phyloP scores from a whole-genome alignment of 2,329 filamentous ascomycete species.

The Sporothrix curviconia region DNA sequence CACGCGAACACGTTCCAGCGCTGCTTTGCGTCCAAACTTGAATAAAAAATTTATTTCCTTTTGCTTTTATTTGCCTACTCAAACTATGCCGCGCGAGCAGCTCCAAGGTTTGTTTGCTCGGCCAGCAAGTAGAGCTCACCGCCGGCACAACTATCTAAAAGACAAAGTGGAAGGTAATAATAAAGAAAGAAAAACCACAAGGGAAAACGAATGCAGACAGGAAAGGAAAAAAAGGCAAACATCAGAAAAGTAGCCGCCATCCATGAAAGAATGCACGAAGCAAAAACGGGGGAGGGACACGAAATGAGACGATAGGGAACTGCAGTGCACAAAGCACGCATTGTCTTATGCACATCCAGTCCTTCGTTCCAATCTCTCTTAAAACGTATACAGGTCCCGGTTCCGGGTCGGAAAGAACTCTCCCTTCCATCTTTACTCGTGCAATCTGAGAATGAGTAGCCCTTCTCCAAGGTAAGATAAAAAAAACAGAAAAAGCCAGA shows the following conservation, averaged over 20 bases:
- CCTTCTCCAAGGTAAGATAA: not conserved
- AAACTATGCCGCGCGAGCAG: slow-evolving; percentile 6
- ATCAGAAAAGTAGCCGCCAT: no score
- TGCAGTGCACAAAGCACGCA: no score
- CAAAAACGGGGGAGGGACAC: no score
- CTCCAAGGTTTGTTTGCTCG: not conserved
- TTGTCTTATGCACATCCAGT: no score
- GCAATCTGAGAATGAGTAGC: not conserved
- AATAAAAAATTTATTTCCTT: not conserved
- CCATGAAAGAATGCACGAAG: no score
- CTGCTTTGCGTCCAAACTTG: not conserved
- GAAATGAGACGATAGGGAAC: no score
- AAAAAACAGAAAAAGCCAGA: not conserved
- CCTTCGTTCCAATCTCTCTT: no score
- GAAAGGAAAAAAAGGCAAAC: no score
- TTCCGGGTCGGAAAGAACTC: not conserved
- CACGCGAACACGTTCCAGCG: not conserved
- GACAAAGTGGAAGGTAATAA: slow-evolving; percentile 6
- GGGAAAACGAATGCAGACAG: not conserved
- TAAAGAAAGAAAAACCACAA: not conserved
- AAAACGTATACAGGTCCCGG: not conserved
- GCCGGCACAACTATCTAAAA: slow-evolving; percentile 5
- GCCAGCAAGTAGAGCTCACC: not conserved
- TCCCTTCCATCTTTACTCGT: not conserved
- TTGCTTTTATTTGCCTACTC: slow-evolving; percentile 2